Conservation (phyloP, 768 basidiomycete species). For the Hericium erinaceus region DNA sequence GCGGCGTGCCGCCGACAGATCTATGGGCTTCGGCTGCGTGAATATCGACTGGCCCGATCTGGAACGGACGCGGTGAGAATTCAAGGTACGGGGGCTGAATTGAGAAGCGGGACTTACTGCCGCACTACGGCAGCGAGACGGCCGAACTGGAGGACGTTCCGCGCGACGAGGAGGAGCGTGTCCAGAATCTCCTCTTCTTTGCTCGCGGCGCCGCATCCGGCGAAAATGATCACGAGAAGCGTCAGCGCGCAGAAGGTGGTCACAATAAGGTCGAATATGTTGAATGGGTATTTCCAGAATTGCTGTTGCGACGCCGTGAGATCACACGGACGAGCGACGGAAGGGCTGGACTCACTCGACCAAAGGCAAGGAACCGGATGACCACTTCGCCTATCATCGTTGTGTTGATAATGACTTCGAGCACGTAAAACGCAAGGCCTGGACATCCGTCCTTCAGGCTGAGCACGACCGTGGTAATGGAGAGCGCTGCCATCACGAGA, state of each 20-base stretch:
- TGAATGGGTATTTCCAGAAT: constrained; percentile 96
- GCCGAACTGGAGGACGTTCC: constrained; percentile 89
- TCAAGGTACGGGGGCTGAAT: neutral
- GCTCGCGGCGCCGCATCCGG: constrained; percentile 73
- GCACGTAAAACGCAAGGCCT: constrained; percentile 76
- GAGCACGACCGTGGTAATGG: constrained; percentile 76
- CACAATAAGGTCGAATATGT: constrained; percentile 79
- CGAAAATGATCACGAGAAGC: constrained; percentile 77
- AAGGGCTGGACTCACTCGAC: constrained; percentile 51
- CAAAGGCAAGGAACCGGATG: constrained; percentile 88
- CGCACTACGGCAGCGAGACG: constrained; percentile 89
- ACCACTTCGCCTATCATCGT: constrained; percentile 92
- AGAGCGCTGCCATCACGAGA: constrained; percentile 80
- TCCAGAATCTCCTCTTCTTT: constrained; percentile 94
- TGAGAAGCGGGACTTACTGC: constrained; percentile 49
- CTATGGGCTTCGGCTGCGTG: constrained; percentile 77
- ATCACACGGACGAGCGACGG: too few species aligned
- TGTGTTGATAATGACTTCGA: constrained; percentile 82
- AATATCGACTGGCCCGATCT: constrained; percentile 89
- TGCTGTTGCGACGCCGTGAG: constrained; percentile 39
- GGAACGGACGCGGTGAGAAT: neutral
- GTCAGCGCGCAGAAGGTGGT: constrained; percentile 88
- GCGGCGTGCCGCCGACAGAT: constrained; percentile 61
- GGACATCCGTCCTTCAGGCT: constrained; percentile 82
- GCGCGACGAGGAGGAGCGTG: constrained; percentile 81